Evolutionary conservation across 768 basidiomycete genomes (phyloP).

Genomic region (Mycena galopus): DNA sequence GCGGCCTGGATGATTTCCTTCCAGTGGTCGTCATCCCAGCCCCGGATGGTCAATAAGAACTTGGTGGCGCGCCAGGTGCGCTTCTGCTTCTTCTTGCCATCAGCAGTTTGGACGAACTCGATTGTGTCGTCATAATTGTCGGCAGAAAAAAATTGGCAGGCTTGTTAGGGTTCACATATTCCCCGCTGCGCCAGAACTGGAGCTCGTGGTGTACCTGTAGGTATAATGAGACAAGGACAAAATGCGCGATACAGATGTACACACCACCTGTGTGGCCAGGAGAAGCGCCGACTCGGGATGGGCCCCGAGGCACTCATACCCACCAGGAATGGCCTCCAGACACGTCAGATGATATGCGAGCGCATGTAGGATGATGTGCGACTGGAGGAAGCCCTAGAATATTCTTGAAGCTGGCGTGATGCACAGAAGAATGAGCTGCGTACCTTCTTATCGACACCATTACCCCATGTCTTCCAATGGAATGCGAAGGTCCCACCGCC

Average conservation of each 20-base stretch:
- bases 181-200: slow-evolving; percentile 5
- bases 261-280: neutral
- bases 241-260: neutral
- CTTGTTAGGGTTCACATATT: neutral
- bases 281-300: neutral
- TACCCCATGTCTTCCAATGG: slow-evolving; percentile 12
- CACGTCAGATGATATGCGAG: neutral
- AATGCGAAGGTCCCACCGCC: neutral
- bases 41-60: slow-evolving; percentile 5
- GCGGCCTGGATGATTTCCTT: neutral
- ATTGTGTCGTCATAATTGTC: slow-evolving; percentile 15
- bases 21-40: neutral
- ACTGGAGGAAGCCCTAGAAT: neutral
- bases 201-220: slow-evolving; percentile 14
- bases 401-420: neutral
- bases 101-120: neutral
- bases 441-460: slow-evolving; percentile 12
- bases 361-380: neutral
- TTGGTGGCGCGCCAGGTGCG: slow-evolving; percentile 8
- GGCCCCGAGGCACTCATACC: neutral
- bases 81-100: neutral
- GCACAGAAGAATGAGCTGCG: neutral
- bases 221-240: neutral
- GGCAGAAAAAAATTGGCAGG: neutral
- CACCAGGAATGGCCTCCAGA: neutral